phyloP scores from a whole-genome alignment of 1,284 basidiomycete genomes.

The Trichosporon asahii region DNA sequence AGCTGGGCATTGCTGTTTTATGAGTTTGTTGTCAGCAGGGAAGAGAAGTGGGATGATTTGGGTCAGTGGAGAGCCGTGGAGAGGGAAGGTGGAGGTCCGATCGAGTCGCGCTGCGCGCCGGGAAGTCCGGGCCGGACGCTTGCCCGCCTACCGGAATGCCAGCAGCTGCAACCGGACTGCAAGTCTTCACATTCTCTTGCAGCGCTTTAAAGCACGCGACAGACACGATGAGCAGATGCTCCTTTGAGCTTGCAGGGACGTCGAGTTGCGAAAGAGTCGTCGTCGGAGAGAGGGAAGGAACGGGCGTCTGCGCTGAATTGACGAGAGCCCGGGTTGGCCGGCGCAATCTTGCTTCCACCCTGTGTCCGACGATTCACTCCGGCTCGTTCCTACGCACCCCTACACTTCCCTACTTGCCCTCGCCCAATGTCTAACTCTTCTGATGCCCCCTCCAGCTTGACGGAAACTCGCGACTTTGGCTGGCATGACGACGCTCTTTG shows the following conservation, averaged over 20 bases:
- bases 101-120: background rate
- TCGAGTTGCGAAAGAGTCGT: background rate
- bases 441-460: background rate
- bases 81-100: background rate
- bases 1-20: conserved; percentile 19
- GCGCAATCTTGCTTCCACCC: background rate
- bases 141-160: background rate
- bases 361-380: background rate
- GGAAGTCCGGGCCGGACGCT: background rate
- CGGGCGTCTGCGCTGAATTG: background rate
- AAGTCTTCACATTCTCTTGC: too few relatives aligned
- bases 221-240: too few relatives aligned
- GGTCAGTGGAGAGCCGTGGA: background rate
- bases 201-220: too few relatives aligned
- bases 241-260: background rate
- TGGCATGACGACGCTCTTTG: background rate
- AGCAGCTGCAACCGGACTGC: too few relatives aligned
- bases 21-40: background rate
- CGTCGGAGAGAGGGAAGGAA: background rate
- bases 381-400: background rate
- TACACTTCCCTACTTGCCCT: background rate
- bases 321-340: background rate
- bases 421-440: background rate
- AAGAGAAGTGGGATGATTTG: background rate
- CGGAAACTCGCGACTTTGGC: too few relatives aligned